Conservation (phyloP, 2,329 filamentous ascomycete genomes). For the Fusarium sp. region DNA sequence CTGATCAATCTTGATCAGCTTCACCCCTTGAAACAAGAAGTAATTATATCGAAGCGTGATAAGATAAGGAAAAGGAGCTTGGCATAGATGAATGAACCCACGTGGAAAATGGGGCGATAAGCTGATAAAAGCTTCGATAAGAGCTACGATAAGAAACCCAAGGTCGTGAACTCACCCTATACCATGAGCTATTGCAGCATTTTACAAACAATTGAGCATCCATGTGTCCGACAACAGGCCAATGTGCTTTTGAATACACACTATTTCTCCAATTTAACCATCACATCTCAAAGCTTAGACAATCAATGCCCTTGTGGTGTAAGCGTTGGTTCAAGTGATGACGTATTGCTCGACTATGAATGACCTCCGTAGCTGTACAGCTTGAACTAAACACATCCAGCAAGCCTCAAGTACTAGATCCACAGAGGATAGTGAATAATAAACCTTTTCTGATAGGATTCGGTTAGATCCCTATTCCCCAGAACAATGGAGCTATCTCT, state of each 20-base stretch:
- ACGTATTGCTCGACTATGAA: no score
- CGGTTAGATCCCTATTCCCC: no score
- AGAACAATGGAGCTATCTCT: no score
- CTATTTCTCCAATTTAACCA: no score
- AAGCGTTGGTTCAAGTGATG: no score
- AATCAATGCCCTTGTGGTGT: no score
- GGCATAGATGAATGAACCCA: not conserved
- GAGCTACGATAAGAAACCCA: not conserved
- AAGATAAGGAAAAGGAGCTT: not conserved
- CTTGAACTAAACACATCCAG: no score
- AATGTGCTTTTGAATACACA: not conserved
- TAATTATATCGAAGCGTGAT: not conserved
- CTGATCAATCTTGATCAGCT: not conserved
- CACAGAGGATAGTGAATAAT: no score
- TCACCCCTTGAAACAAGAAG: constrained; percentile 15
- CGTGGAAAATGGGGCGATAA: not conserved
- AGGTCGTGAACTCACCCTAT: not conserved
- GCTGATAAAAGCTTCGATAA: not conserved
- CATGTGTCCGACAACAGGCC: accelerated
- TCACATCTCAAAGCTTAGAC: no score
- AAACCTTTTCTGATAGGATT: no score
- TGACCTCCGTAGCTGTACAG: no score
- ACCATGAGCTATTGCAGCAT: not conserved
- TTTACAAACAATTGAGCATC: not conserved
- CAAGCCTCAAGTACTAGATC: no score